Base-by-base conservation (phyloP, 2,329 filamentous ascomycete species). In the Trichothecium roseum region DNA sequence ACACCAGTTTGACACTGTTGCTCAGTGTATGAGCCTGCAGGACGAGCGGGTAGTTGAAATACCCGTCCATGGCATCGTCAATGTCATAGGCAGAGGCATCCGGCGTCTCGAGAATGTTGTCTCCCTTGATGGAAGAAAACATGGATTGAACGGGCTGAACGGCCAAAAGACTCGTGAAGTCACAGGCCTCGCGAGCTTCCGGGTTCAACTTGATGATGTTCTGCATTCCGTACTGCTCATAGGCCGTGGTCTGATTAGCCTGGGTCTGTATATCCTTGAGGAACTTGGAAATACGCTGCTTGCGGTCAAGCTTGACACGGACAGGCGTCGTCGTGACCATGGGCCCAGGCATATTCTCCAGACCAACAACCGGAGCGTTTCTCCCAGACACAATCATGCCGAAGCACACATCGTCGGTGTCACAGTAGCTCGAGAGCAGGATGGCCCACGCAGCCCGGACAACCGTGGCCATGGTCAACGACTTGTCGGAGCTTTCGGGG, bases 391-490 rank as follows among this genome's bases (percentile, higher is more conserved):
- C 20, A 1, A 42, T 44, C 2, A 35, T 22, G 2, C 51, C 52
- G 32, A 52, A 56, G 4, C 46, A 30, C 1, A 52, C 37, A 9
- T 47, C 44, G 8, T 40, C 34, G 4, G 38, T 34, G 2, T 39
- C 43, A 9, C 43, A 43, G 15, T 48, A 41, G 2, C 37, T 35
- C 4, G 42, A 28, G 4, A 45, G 35, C 6, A 46, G 28, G n/a
- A 55, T 17, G 1, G 48, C 53, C 52, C 52, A 55, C 2, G 53
- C 52, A 0, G 50, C 48, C 5, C 46, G 45, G 7, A 54, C 27
- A 14, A 50, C 15, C 1, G 45, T 43, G 8, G 47, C 42, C 2
- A 36, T 40, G 9, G 43, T 49, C 9, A 43, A 37, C 9, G 42
- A 33, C 13, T 7, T 15, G 15, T 20, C 30, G 32, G 39, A 40